Percentiles rank a stretch among this genome's conserved stretches.
Evolutionary conservation across 345 rosid species (phyloP).

Genomic region (Stellera chamaejasme): DNA sequence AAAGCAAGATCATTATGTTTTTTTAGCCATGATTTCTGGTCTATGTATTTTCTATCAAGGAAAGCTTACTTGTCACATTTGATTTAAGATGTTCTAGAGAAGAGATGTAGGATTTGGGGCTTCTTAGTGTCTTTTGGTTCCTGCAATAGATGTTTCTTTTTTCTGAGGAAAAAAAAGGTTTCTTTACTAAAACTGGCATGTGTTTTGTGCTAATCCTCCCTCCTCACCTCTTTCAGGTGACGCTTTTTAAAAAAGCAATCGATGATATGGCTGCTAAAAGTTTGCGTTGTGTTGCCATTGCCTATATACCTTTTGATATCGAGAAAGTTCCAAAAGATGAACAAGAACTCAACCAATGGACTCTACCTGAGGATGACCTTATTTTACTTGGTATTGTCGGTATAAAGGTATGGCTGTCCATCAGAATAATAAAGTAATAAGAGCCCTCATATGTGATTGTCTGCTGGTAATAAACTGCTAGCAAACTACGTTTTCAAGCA

Average conservation of each 20-base stretch:
- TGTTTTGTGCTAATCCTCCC: conserved; percentile 3
- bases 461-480: too few species aligned
- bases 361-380: conserved; percentile 81
- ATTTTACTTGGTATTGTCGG: conserved; percentile 86
- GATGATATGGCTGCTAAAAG: conserved; percentile 79
- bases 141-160: too few species aligned
- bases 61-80: neutral
- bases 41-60: neutral
- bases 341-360: conserved; percentile 59
- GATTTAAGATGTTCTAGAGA: neutral
- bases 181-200: too few species aligned
- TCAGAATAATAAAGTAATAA: neutral
- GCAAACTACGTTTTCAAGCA: too few species aligned
- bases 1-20: neutral
- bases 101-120: too few species aligned
- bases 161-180: too few species aligned
- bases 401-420: conserved; percentile 48
- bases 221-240: conserved; percentile 32
- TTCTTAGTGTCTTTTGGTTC: too few species aligned
- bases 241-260: conserved; percentile 44
- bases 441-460: too few species aligned
- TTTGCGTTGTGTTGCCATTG: conserved; percentile 92
- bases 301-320: conserved; percentile 52
- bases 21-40: neutral
- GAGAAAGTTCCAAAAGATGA: conserved; percentile 67